Base-by-base conservation (phyloP, 495 filamentous ascomycete genomes). In the Trichoderma virens region DNA sequence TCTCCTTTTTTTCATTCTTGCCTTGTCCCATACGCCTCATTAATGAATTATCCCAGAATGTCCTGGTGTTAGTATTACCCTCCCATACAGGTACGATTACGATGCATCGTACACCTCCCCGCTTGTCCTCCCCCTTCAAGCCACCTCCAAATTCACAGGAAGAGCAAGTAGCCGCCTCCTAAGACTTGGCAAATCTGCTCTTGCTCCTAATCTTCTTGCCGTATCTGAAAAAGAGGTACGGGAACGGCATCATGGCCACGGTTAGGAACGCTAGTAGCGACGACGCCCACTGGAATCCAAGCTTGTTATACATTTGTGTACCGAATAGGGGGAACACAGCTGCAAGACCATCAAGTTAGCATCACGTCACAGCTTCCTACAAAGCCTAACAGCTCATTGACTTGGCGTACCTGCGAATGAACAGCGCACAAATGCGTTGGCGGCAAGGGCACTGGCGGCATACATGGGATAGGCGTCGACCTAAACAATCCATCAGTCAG, bases 381-480 rank as follows among this genome's bases (percentile, higher is more conserved):
- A 84, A 80, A 30, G 54, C 5, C n/a, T 60, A 62, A 43, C 23
- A 43, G 43, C 43, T 59, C 8, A 64, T 66, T 63, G 27, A 64
- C 38, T 41, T 43, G 87, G 92, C 68, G 85, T 86, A 71, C 91
- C 93, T 65, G 87, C 93, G 79, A 97, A 97, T 65, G 75, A 82
- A 64, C 88, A 90, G 63, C 94, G 82, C 59, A 88, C 83, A 74
- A 97, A 91, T 61, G 85, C 88, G 74, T 98, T 98, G 34, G 92
- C 91, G 32, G 93, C 92, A 67, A 97, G 77, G 7, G 92, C 91
- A 56, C 84, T 89, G 30, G 94, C 94, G 31, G 93, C 92, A 78
- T 93, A 97, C 20, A 87, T 76, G 5, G 93, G 93, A 73, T 96
- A 93, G n/a, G 89, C 88, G 74, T 96, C 93, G 31, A 98, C 93